Evolutionary conservation across 2,329 filamentous ascomycete genomes (phyloP), one percentile per base, ranked within the genome.

Genomic region (Onygenales sp.): DNA sequence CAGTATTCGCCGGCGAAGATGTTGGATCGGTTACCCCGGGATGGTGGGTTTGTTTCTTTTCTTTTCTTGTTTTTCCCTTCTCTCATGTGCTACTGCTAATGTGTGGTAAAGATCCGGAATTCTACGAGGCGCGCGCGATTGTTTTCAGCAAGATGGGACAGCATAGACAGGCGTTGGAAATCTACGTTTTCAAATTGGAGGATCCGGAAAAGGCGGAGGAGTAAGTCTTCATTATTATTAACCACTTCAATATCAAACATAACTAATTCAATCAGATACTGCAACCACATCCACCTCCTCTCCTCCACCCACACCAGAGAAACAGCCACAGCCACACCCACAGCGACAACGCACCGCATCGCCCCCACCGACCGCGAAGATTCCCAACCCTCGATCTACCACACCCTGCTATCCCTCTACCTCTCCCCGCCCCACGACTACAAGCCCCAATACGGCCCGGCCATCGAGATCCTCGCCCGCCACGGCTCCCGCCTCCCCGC

Each of bases 91-190:
- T 3, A 27, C 21, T 27, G 21, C 21, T 27, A 27, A 27, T 27
- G 21, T 27, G 21, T 4, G 21, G 21, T 4, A 27, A 27, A 92
- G 89, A 96, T 66, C 77, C 90, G 0, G 77, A 82, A 2, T 96
- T 96, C 63, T 95, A 87, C 68, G 92, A 97, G 67, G 84, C 89
- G 2, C 84, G 92, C 56, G 93, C 93, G 6, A 85, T 97, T 44
- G 85, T 97, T 17, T 81, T 97, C 40, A 90, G 88, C 69, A 94
- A 93, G 61, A 95, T 97, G 88, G 89, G 88, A 6, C 86, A 92
- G 62, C 91, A 98, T 72, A 91, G 89, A 65, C 90, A 97, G 70
- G 93, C 93, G 0, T 74, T 98, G n/a, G 87, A 93, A 66, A 95
- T 98, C 51, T 98, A 95, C 67, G 92, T 97, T 32, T 98, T 96